Conservation (phyloP, 805 yeast genomes). For the Diddensiella caesifluorescens region DNA sequence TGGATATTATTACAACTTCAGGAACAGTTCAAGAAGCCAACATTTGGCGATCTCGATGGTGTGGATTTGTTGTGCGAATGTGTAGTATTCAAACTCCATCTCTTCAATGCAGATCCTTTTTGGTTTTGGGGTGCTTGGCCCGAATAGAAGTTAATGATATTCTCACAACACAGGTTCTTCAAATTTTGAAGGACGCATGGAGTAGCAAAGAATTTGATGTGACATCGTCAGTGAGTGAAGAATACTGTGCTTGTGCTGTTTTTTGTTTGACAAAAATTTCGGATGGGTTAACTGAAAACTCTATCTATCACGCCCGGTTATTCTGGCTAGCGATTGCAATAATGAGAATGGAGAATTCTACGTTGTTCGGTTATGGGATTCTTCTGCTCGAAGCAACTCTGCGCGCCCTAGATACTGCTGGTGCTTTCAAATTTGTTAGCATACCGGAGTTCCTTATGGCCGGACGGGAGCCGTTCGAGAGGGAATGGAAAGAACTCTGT, state of each 20-base stretch:
- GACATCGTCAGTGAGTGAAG: conserved; percentile 27
- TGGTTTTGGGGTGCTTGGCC: conserved; percentile 65
- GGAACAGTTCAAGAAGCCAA: conserved; percentile 23
- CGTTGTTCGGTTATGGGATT: conserved; percentile 22
- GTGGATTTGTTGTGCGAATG: conserved; percentile 18
- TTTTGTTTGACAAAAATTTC: conserved; percentile 46
- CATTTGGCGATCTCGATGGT: conserved; percentile 25
- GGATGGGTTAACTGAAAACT: conserved; percentile 43
- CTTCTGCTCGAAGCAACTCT: conserved; percentile 19
- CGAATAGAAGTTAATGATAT: conserved; percentile 58
- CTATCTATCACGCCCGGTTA: conserved; percentile 43
- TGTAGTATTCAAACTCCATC: conserved; percentile 46
- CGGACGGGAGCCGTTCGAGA: conserved; percentile 13
- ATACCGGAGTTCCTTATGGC: conserved; percentile 16
- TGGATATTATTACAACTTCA: conserved; percentile 21
- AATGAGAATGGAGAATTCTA: conserved; percentile 12
- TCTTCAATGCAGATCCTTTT: conserved; percentile 37
- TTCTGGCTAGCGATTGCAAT: conserved; percentile 40
- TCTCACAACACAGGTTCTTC: conserved; percentile 37
- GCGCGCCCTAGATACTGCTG: conserved; percentile 21
- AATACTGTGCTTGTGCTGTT: conserved; percentile 36
- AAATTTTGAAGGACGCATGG: conserved; percentile 15
- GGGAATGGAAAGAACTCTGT: conserved; percentile 17
- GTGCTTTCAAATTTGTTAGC: conserved; percentile 18
- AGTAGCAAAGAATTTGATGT: neutral